Evolutionary conservation across 352 stramenopile species (phyloP).

Genomic region (Pythium volutum): DNA sequence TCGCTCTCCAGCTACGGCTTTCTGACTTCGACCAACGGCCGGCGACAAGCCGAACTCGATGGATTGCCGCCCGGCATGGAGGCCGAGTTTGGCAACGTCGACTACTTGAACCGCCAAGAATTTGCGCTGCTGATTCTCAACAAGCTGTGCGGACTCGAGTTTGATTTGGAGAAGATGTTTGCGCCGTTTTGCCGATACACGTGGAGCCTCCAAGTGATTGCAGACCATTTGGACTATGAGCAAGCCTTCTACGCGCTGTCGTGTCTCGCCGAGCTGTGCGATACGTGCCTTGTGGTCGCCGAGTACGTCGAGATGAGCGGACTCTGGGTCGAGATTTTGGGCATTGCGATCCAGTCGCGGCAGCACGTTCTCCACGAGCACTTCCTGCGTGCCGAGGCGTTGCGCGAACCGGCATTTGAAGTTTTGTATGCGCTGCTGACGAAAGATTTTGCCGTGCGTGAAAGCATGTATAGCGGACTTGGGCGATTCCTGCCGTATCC

Average conservation of each 20-base stretch:
- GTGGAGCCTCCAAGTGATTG: conserved; percentile 80
- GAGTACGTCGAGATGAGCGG: conserved; percentile 74
- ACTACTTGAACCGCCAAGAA: conserved; percentile 77
- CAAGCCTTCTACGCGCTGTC: conserved; percentile 76
- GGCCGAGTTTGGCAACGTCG: conserved; percentile 69
- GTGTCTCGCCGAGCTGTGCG: conserved; percentile 73
- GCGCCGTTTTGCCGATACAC: conserved; percentile 74
- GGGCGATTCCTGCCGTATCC: conserved; percentile 77
- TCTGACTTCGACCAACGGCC: conserved; percentile 35
- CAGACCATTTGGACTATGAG: conserved; percentile 76
- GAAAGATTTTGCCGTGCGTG: conserved; percentile 63
- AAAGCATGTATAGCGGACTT: conserved; percentile 72
- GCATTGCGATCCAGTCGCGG: conserved; percentile 71
- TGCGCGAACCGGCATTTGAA: conserved; percentile 78
- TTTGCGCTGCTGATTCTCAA: conserved; percentile 72
- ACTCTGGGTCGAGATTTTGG: conserved; percentile 77
- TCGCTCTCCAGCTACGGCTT: conserved; percentile 78
- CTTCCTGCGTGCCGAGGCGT: conserved; percentile 68
- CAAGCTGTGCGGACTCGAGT: conserved; percentile 77
- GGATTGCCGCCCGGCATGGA: conserved; percentile 41
- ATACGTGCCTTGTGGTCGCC: conserved; percentile 69
- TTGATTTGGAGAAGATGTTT: conserved; percentile 67
- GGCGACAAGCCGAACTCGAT: conserved; percentile 25
- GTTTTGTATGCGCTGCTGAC: conserved; percentile 73
- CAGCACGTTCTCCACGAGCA: conserved; percentile 82